Percentiles rank a stretch among this genome's conserved stretches.
Conservation (phyloP, 768 basidiomycete species). For the Candolleomyces aberdarensis region DNA sequence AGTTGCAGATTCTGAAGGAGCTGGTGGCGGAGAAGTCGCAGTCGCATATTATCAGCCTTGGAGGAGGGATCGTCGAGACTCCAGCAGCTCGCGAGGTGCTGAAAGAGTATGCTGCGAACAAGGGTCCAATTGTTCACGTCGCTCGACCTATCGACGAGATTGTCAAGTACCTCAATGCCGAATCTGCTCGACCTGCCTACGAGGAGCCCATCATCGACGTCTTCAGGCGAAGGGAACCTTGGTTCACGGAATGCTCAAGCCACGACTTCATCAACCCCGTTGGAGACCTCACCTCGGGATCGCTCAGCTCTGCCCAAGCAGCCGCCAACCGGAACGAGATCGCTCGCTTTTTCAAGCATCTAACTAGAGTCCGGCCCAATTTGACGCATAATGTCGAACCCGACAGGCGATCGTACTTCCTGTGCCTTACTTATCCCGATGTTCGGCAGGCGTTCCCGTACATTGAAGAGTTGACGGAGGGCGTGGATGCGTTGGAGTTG, state of each 20-base stretch:
- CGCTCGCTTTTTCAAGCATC: constrained; percentile 83
- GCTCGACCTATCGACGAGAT: constrained; percentile 79
- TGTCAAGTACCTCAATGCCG: constrained; percentile 72
- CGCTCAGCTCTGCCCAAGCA: constrained; percentile 12
- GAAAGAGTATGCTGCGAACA: constrained; percentile 53
- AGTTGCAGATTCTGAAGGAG: constrained; percentile 65
- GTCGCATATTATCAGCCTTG: constrained; percentile 80
- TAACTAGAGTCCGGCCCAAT: constrained; percentile 63
- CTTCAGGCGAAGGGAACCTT: constrained; percentile 77
- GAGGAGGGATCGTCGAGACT: constrained; percentile 89
- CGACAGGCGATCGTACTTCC: constrained; percentile 81
- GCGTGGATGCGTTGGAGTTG: constrained; percentile 92
- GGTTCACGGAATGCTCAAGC: constrained; percentile 80
- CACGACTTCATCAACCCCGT: constrained; percentile 84
- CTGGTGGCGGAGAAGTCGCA: constrained; percentile 51
- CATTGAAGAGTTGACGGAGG: constrained; percentile 72
- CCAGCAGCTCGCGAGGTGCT: constrained; percentile 70
- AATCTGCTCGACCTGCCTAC: constrained; percentile 81
- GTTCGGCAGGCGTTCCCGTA: constrained; percentile 62
- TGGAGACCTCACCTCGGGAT: constrained; percentile 15
- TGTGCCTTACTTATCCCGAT: constrained; percentile 91
- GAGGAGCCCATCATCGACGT: constrained; percentile 86
- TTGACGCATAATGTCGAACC: constrained; percentile 43
- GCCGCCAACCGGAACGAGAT: constrained; percentile 57
- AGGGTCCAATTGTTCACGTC: constrained; percentile 82